A percentile compares a stretch with the other conserved stretches of the same genome.
Conservation (phyloP, 371 early-diverging fungal species). For the Apophysomyces trapeziformis region DNA sequence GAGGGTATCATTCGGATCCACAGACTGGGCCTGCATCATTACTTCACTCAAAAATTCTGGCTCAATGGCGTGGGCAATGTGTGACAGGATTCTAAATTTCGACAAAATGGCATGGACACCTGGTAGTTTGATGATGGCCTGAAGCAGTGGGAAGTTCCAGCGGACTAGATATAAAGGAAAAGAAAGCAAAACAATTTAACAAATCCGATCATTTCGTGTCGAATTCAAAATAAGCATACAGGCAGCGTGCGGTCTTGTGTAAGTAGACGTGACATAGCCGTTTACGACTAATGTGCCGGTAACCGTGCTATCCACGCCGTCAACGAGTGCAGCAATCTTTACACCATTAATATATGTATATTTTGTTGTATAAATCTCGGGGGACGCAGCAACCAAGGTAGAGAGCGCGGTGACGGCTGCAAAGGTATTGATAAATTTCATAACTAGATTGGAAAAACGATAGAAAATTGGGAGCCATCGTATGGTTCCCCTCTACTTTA, state of each 20-base stretch:
- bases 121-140: not conserved
- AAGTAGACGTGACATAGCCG: not conserved
- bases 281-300: not conserved
- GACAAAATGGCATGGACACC: not conserved
- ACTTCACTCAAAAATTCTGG: not conserved
- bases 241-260: conserved; percentile 1
- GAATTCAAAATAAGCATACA: not conserved
- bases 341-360: not conserved
- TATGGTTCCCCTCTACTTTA: not conserved
- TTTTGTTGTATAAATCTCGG: not conserved
- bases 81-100: not conserved
- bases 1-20: not conserved
- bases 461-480: not conserved
- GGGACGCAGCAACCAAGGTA: not conserved
- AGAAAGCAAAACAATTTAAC: not conserved
- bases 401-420: not conserved
- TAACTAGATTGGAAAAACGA: not conserved
- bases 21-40: not conserved
- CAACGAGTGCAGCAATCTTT: conserved; percentile 3
- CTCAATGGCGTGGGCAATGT: not conserved
- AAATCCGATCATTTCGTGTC: not conserved
- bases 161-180: not conserved
- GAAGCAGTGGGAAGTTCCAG: conserved; percentile 4
- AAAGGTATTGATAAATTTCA: not conserved
- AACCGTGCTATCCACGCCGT: not conserved